These are phyloP conservation scores for Rutstroemia sydowiana DNA, from an alignment of 2,329 filamentous ascomycete genomes.

Conservation along the genomic window DNA sequence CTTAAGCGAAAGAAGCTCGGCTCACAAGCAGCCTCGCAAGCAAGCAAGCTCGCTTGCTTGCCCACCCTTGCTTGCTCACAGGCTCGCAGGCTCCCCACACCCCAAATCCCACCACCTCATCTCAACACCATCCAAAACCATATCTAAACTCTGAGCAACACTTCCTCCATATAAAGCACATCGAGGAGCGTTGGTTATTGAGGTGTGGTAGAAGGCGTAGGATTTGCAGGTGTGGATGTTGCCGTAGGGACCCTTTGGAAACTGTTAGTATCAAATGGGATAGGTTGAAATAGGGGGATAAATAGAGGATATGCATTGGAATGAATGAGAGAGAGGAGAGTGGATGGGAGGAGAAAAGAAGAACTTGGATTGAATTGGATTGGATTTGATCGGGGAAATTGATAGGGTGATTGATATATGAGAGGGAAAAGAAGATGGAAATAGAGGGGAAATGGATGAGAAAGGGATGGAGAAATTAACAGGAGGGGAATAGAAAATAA, in stretches of 20 bases:
- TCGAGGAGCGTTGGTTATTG: constrained; percentile 14
- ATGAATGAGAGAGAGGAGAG: background rate
- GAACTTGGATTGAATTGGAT: too few relatives aligned
- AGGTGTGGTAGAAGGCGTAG: constrained; percentile 20
- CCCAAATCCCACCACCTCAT: constrained; percentile 24
- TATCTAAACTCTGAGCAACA: constrained; percentile 20
- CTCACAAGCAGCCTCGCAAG: too few relatives aligned
- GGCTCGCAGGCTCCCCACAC: constrained; percentile 16
- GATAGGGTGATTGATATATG: too few relatives aligned
- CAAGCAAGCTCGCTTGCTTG: too few relatives aligned
- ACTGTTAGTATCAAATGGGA: background rate
- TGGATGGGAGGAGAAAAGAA: background rate
- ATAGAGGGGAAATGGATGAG: background rate
- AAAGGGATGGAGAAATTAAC: background rate
- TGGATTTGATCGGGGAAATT: too few relatives aligned
- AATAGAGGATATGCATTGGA: background rate
- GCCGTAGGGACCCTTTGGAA: constrained; percentile 9
- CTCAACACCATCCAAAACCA: constrained; percentile 16
- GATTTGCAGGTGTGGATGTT: constrained; percentile 14
- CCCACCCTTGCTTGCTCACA: too few relatives aligned
- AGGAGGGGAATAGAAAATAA: background rate
- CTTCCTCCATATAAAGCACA: constrained; percentile 23
- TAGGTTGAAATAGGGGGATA: background rate
- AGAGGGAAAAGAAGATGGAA: background rate
- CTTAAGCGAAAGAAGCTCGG: too few relatives aligned